These are phyloP conservation scores for Chaetomidium leptoderma DNA, from an alignment of 495 filamentous ascomycete genomes.

Conservation along the genomic window DNA sequence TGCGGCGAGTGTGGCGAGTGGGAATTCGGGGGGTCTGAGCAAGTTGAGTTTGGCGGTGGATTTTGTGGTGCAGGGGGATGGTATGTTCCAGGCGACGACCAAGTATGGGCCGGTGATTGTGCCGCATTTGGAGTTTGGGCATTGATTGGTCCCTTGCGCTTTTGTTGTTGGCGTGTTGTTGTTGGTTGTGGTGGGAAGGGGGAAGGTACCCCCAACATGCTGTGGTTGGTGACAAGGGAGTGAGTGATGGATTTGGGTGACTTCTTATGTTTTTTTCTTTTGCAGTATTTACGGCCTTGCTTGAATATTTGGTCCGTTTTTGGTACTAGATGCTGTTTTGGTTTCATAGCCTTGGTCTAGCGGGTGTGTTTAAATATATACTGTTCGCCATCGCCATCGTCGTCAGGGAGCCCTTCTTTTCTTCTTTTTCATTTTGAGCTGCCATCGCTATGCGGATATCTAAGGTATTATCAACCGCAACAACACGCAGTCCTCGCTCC, in stretches of 20 bases:
- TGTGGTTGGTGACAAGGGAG: too few relatives aligned
- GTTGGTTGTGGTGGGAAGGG: not conserved
- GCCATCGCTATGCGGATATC: not conserved
- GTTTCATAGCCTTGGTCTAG: slow-evolving; percentile 7
- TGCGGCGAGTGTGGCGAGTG: slow-evolving; percentile 29
- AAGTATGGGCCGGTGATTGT: slow-evolving; percentile 98
- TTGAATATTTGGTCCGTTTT: not conserved
- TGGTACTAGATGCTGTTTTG: slow-evolving; percentile 2
- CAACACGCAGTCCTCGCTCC: not conserved
- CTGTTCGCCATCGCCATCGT: not conserved
- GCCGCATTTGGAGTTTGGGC: slow-evolving; percentile 83
- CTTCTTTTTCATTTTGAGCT: too few relatives aligned
- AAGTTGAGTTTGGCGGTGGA: slow-evolving; percentile 87
- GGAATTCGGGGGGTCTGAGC: slow-evolving; percentile 40
- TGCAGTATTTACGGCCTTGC: not conserved
- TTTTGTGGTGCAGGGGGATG: slow-evolving; percentile 95
- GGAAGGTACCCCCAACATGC: too few relatives aligned
- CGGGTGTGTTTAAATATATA: slow-evolving; percentile 6
- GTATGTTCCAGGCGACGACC: slow-evolving; percentile 68
- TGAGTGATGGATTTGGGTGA: not conserved
- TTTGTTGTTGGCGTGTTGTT: too few relatives aligned
- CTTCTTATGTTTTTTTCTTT: not conserved
- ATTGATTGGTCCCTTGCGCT: too few relatives aligned
- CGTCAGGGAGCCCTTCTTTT: too few relatives aligned
- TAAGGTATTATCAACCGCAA: not conserved